A percentile compares a stretch with the other conserved stretches of the same genome.
These are phyloP conservation scores for Tolypocladium sp. DNA, from an alignment of 2,329 filamentous ascomycete genomes.

Conservation along the genomic window DNA sequence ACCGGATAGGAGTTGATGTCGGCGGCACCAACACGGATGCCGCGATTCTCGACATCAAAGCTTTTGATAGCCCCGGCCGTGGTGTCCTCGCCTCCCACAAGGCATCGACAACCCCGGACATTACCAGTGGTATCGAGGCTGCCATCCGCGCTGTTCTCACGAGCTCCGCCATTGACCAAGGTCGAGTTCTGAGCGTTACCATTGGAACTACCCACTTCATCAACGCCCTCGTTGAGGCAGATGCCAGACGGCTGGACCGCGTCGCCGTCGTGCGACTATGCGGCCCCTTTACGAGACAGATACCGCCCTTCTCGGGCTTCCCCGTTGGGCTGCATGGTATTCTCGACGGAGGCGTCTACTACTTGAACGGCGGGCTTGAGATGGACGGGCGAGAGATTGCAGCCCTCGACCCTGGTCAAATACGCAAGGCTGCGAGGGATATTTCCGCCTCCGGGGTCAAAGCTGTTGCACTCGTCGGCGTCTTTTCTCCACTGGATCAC, in stretches of 20 bases:
- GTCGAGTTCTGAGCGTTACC: conserved; percentile 33
- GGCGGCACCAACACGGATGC: conserved; percentile 34
- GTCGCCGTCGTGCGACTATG: conserved; percentile 38
- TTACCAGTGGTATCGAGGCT: conserved; percentile 36
- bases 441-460: conserved; percentile 26
- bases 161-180: conserved; percentile 25
- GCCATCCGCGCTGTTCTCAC: conserved; percentile 34
- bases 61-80: conserved; percentile 20
- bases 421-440: conserved; percentile 20
- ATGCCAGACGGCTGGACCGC: conserved; percentile 29
- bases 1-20: conserved; percentile 34
- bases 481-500: conserved; percentile 37
- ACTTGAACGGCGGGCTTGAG: conserved; percentile 36
- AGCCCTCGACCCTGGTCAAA: conserved; percentile 25
- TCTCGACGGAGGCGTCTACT: conserved; percentile 29
- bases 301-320: conserved; percentile 37
- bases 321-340: conserved; percentile 28
- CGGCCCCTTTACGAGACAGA: conserved; percentile 32
- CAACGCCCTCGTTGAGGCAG: conserved; percentile 37
- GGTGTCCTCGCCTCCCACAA: conserved; percentile 38
- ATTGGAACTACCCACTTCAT: conserved; percentile 43
- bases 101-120: conserved; percentile 38
- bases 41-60: conserved; percentile 33
- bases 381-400: conserved; percentile 38
- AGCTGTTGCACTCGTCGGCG: conserved; percentile 31